Percentiles rank a stretch among this genome's conserved stretches.
Conservation (phyloP, 2,329 filamentous ascomycete species). For the Verticillium longisporum region DNA sequence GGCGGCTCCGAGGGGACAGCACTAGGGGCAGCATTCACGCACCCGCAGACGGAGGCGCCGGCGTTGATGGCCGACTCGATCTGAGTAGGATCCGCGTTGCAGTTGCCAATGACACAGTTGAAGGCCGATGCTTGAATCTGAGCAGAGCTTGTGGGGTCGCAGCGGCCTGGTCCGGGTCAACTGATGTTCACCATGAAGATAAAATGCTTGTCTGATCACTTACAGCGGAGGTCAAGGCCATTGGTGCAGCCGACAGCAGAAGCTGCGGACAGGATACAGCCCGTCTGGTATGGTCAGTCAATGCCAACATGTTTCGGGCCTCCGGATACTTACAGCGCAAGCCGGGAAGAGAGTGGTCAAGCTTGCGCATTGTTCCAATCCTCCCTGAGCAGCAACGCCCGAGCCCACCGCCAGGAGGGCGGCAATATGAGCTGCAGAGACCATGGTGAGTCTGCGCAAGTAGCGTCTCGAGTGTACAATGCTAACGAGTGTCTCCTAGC, state of each 20-base stretch:
- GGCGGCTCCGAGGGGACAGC: not conserved
- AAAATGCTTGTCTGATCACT: conserved; percentile 2
- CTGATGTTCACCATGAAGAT: not conserved
- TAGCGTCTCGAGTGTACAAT: not conserved
- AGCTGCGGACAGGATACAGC: conserved; percentile 15
- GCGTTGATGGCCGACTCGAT: conserved; percentile 12
- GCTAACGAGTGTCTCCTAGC: not conserved
- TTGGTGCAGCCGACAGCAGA: conserved; percentile 15
- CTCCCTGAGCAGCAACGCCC: conserved; percentile 11
- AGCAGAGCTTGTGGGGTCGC: conserved; percentile 11
- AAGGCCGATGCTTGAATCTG: conserved; percentile 13
- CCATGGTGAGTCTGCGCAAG: not conserved
- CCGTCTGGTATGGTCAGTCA: conserved; percentile 8
- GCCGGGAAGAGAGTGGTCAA: conserved; percentile 15
- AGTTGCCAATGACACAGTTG: conserved; percentile 13
- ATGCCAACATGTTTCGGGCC: not conserved
- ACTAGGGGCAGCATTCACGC: conserved; percentile 11
- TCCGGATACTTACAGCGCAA: conserved; percentile 14
- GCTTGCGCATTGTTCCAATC: conserved; percentile 8
- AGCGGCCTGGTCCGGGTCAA: conserved; percentile 12
- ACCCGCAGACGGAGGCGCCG: conserved; percentile 13
- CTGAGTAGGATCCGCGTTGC: conserved; percentile 2
- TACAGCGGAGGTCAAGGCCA: conserved; percentile 15
- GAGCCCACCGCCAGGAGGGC: conserved; percentile 13
- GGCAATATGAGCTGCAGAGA: not conserved